Base-by-base conservation (phyloP, 78 protist genomes). In the Emiliania huxleyi region DNA sequence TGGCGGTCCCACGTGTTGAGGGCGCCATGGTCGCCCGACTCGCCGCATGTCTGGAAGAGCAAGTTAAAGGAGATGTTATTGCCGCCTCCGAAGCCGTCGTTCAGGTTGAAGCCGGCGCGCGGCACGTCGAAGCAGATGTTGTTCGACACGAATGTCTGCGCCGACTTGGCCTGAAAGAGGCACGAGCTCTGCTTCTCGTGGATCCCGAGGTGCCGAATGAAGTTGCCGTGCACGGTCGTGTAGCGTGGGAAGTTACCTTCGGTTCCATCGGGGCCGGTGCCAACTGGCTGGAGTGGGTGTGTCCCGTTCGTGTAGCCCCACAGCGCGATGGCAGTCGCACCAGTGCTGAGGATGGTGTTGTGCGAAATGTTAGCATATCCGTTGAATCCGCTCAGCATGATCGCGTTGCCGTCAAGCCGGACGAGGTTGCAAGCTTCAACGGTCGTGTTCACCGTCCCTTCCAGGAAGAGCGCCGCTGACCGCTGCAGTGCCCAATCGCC, bases 1-100 rank as follows among this genome's bases (percentile, higher is more conserved):
- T 85, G 95, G 11, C 95, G 71, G 48, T 94, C 95, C 95, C 95
- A 94, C 23, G 87, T n/a, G 26, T 94, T 94, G 92, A 94, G 69
- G 6, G 93, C 85, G 29, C 92, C 95, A 55, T 94, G 95, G 71
- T 94, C 95, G 48, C 77, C 1, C 25, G 93, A 85, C 55, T 94
- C 95, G 26, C 95, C 88, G 52, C 95, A 94, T 15, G 91, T 44
- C 42, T 81, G 46, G 73, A 44, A 91, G 37, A 94, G 2, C 40
- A 94, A 45, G 48, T 92, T 92, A 35, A 4, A 15, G 11, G 35
- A 40, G 46, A 94, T 5, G 5, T 2, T 3, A 75, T 25, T 33
- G 44, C 87, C 94, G 0, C 95, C 95, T 35, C 95, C 95, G 38
- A 91, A 84, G 21, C 95, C 95, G 89, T 94, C 95, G 94, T 94